A percentile compares a stretch with the other conserved stretches of the same genome.
Evolutionary conservation across 2,329 filamentous ascomycete species (phyloP).

Genomic region (Fusarium poae): DNA sequence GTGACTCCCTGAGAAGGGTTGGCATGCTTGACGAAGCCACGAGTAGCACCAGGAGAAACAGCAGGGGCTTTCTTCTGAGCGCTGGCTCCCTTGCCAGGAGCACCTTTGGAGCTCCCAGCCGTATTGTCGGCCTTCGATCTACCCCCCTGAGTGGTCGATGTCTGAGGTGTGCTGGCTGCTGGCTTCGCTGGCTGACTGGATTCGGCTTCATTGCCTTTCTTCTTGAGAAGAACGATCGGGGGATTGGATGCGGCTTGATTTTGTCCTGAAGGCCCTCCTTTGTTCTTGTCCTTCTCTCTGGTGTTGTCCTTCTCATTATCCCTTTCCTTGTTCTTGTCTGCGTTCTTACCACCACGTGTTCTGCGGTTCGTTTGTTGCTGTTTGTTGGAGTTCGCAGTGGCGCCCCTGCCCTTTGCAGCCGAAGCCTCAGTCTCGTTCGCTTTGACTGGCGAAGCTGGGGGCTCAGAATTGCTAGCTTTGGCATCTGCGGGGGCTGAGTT

Average conservation of each 20-base stretch:
- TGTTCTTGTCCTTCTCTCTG: constrained; percentile 46
- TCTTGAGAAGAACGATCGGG: constrained; percentile 60
- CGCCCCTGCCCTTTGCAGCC: constrained; percentile 42
- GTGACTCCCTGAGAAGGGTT: constrained; percentile 94
- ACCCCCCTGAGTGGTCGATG: constrained; percentile 51
- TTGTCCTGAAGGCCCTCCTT: constrained; percentile 31
- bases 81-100: constrained; percentile 45
- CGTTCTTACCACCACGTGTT: constrained; percentile 55
- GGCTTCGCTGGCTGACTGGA: constrained; percentile 44
- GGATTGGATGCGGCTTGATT: constrained; percentile 49
- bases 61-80: constrained; percentile 53
- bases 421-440: constrained; percentile 35
- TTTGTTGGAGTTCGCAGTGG: constrained; percentile 44
- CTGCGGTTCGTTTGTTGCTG: constrained; percentile 49
- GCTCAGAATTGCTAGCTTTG: constrained; percentile 31
- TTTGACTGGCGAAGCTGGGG: constrained; percentile 40
- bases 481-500: constrained; percentile 24
- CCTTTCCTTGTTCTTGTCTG: constrained; percentile 56
- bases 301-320: constrained; percentile 49
- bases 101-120: constrained; percentile 35
- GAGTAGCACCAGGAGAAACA: constrained; percentile 63
- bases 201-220: constrained; percentile 49
- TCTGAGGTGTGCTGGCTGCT: constrained; percentile 44
- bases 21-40: constrained; percentile 83
- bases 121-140: constrained; percentile 40